Conservation (phyloP, 2,329 filamentous ascomycete species). For the Magnaporthales sp. region DNA sequence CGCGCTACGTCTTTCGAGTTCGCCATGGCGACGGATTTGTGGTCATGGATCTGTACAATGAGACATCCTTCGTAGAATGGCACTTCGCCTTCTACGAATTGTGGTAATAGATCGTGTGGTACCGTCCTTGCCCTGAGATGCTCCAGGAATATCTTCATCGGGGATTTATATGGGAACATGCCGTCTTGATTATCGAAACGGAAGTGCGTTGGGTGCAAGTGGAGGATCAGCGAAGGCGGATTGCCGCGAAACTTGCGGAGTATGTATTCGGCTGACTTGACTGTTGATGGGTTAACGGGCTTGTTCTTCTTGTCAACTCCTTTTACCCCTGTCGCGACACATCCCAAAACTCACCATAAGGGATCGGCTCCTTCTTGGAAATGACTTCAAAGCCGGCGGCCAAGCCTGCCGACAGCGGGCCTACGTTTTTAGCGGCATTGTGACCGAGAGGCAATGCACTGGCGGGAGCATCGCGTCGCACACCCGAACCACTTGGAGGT, state of each 20-base stretch:
- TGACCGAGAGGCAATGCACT: conserved; percentile 40
- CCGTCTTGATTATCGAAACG: conserved; percentile 91
- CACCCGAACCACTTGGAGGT: conserved; percentile 23
- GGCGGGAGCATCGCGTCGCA: conserved; percentile 46
- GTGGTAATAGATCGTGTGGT: conserved; percentile 80
- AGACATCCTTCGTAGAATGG: conserved; percentile 90
- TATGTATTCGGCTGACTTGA: conserved; percentile 67
- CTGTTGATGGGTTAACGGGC: conserved; percentile 28
- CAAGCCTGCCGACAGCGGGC: conserved; percentile 33
- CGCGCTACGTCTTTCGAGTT: conserved; percentile 51
- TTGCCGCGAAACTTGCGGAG: conserved; percentile 62
- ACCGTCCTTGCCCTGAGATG: conserved; percentile 70
- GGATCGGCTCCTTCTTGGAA: conserved; percentile 35
- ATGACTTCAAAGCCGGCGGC: conserved; percentile 30
- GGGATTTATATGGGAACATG: conserved; percentile 84
- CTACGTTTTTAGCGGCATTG: conserved; percentile 43
- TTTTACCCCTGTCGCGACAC: background rate
- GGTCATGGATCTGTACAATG: conserved; percentile 89
- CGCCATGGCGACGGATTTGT: conserved; percentile 50
- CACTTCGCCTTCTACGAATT: conserved; percentile 63
- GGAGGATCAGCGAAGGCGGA: conserved; percentile 76
- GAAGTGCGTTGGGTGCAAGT: conserved; percentile 79
- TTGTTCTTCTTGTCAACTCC: background rate
- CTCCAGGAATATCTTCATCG: conserved; percentile 75
- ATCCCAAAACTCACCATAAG: conserved; percentile 36